Conservation (phyloP, 169 alveolate genomes). For the Blepharisma undulans region DNA sequence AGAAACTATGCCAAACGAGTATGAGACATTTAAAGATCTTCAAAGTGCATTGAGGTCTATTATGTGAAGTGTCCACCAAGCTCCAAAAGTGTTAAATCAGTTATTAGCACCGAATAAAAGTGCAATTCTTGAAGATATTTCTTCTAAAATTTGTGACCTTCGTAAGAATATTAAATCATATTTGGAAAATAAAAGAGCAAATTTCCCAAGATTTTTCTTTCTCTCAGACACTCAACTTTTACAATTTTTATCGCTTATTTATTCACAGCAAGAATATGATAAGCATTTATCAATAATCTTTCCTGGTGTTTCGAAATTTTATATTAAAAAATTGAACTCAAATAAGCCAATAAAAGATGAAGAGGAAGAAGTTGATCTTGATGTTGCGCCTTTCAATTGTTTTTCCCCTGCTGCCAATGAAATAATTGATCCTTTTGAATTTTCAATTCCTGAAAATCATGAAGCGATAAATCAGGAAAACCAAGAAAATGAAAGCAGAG, state of each 20-base stretch:
- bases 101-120: slow-evolving; percentile 47
- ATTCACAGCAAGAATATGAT: slow-evolving; percentile 47
- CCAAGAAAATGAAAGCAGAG: not conserved
- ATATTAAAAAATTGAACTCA: slow-evolving; percentile 34
- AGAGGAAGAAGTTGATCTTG: not conserved
- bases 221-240: slow-evolving; percentile 58
- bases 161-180: slow-evolving; percentile 56
- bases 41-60: slow-evolving; percentile 45
- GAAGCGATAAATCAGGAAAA: not conserved
- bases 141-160: slow-evolving; percentile 31
- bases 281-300: slow-evolving; percentile 43
- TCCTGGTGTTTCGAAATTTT: slow-evolving; percentile 52
- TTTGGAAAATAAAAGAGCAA: slow-evolving; percentile 51
- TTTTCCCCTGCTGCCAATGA: slow-evolving; percentile 33
- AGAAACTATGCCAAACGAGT: slow-evolving; percentile 46
- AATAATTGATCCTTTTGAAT: slow-evolving; percentile 29
- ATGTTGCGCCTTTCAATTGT: not conserved
- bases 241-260: slow-evolving; percentile 53
- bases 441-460: not conserved
- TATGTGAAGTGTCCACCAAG: slow-evolving; percentile 55
- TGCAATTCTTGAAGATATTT: slow-evolving; percentile 40
- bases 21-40: slow-evolving; percentile 41
- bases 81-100: slow-evolving; percentile 57
- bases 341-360: slow-evolving; percentile 25
- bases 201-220: slow-evolving; percentile 67